Evolutionary conservation across 2,329 filamentous ascomycete species (phyloP).

Genomic region (Ophiostoma sp.): DNA sequence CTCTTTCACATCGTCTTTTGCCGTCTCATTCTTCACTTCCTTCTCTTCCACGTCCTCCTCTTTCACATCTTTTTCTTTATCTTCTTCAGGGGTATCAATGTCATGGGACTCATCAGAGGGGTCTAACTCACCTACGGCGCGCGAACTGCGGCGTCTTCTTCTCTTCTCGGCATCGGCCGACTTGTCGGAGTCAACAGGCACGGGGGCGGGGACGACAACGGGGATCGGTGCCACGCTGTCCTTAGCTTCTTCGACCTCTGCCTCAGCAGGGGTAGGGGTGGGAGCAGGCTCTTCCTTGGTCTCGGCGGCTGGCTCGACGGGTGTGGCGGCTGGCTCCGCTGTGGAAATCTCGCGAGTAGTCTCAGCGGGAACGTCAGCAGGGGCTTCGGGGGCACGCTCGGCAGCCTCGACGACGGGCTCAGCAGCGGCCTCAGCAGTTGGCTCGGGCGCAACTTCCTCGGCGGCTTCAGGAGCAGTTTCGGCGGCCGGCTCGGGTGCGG

Average conservation of each 20-base stretch:
- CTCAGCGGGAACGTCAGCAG: neutral
- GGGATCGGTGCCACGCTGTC: constrained; percentile 3
- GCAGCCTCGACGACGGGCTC: neutral
- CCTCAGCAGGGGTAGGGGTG: neutral
- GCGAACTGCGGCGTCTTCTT: constrained; percentile 17
- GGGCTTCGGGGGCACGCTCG: neutral
- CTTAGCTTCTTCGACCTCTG: constrained; percentile 9
- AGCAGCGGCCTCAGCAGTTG: neutral
- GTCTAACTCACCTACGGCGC: constrained; percentile 13
- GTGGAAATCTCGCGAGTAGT: neutral
- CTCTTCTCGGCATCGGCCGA: neutral
- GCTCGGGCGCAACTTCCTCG: neutral
- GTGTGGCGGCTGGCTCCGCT: neutral
- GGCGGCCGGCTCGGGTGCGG: neutral
- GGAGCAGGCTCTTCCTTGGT: neutral
- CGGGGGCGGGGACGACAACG: neutral
- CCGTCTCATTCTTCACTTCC: neutral
- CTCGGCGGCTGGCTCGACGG: neutral
- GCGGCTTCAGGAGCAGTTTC: neutral
- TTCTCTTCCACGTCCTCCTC: neutral
- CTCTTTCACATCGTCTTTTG: neutral
- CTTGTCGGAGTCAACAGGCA: neutral
- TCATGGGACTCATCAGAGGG: constrained; percentile 8
- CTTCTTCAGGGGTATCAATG: neutral
- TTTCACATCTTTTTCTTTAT: neutral